A percentile compares a stretch with the other conserved stretches of the same genome.
These are phyloP conservation scores for Verticillium tricorpus DNA, from an alignment of 2,329 filamentous ascomycete species.

Conservation along the genomic window DNA sequence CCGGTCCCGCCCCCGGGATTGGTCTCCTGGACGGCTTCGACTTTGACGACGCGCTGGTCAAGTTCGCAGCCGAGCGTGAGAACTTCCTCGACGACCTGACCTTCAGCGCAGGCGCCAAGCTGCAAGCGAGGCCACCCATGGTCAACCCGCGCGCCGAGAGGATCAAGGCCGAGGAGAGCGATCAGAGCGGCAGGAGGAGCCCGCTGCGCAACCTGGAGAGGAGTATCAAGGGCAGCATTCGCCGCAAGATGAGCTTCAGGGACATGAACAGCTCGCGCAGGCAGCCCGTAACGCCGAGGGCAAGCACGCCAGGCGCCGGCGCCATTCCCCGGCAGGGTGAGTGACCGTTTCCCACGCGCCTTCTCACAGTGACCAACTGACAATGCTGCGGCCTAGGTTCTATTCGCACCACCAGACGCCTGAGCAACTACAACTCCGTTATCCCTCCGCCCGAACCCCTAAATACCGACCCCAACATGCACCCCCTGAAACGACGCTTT, in stretches of 20 bases:
- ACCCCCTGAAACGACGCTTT: conserved; percentile 88
- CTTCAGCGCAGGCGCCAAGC: conserved; percentile 78
- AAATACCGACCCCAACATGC: conserved; percentile 86
- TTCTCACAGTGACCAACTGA: conserved; percentile 13
- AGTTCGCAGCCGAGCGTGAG: conserved; percentile 94
- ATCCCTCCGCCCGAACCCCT: conserved; percentile 91
- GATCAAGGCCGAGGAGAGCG: conserved; percentile 69
- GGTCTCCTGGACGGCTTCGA: conserved; percentile 57
- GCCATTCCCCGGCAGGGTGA: conserved; percentile 7
- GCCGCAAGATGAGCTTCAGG: conserved; percentile 84
- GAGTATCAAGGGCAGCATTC: conserved; percentile 75
- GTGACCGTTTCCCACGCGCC: conserved; percentile 11
- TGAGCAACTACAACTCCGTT: conserved; percentile 98
- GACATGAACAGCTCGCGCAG: conserved; percentile 95
- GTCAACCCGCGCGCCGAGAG: conserved; percentile 77
- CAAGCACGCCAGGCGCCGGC: conserved; percentile 12
- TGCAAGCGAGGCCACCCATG: conserved; percentile 65
- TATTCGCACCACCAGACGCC: conserved; percentile 73
- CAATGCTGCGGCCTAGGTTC: conserved; percentile 37
- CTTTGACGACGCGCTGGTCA: conserved; percentile 87
- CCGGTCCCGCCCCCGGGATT: conserved; percentile 9
- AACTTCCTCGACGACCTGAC: conserved; percentile 89
- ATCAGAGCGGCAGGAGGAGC: conserved; percentile 46
- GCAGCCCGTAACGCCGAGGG: conserved; percentile 58
- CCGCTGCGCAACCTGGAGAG: conserved; percentile 56